Conservation (phyloP, 1,284 basidiomycete genomes). For the Ceratobasidium sp. region DNA sequence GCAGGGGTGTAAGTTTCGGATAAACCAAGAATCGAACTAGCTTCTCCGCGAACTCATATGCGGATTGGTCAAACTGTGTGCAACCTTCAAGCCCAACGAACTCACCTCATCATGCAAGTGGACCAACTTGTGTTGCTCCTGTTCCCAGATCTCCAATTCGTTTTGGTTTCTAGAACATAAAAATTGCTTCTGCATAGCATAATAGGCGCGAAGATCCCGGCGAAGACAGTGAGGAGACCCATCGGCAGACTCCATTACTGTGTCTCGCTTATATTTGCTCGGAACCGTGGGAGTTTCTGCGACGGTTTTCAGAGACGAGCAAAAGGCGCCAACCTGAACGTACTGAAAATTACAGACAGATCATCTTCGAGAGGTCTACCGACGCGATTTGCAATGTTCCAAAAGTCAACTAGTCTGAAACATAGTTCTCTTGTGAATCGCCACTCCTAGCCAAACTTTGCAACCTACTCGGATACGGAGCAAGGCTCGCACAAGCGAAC, state of each 20-base stretch:
- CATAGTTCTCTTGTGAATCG: too few species aligned
- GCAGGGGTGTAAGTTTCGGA: background rate
- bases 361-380: background rate
- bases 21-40: background rate
- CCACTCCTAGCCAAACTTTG: too few species aligned
- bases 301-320: background rate
- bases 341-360: slow-evolving; percentile 1
- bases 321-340: background rate
- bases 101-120: background rate
- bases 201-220: background rate
- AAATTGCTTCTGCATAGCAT: background rate
- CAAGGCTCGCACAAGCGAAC: slow-evolving; percentile 4
- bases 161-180: background rate
- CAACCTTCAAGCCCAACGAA: background rate
- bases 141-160: background rate
- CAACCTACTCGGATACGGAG: background rate
- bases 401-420: background rate
- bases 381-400: background rate
- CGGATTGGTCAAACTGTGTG: background rate
- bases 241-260: background rate
- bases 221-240: slow-evolving; percentile 8
- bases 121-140: background rate
- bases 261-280: background rate
- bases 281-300: background rate
- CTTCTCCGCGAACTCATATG: background rate